Percentiles rank a stretch among this genome's conserved stretches.
These are phyloP conservation scores for Grifola frondosa DNA, from an alignment of 1,284 basidiomycete genomes.

Conservation along the genomic window DNA sequence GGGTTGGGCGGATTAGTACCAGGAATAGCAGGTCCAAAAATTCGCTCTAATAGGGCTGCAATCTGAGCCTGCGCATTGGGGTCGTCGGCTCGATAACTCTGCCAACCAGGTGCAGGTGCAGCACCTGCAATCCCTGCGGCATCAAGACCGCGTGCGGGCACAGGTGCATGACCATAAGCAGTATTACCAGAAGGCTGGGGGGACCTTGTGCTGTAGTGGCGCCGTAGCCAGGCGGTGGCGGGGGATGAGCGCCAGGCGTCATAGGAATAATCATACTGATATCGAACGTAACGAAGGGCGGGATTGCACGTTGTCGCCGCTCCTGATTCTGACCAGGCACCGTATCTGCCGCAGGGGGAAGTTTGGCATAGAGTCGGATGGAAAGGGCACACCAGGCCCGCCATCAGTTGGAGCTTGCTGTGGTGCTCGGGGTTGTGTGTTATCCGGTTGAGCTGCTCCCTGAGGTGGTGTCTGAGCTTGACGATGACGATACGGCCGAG, in stretches of 20 bases:
- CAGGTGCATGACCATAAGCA: no score
- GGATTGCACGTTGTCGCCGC: conserved; percentile 9
- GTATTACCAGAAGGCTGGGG: no score
- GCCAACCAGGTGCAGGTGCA: conserved; percentile 1
- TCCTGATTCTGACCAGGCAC: conserved; percentile 2
- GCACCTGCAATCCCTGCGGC: no score
- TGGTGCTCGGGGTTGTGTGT: neutral
- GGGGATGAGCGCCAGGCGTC: no score
- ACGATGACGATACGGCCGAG: conserved; percentile 13
- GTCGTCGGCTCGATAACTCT: neutral
- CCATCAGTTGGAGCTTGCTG: neutral
- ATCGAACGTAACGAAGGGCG: conserved; percentile 19
- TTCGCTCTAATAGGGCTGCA: no score
- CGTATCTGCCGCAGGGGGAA: neutral
- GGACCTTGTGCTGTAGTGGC: no score
- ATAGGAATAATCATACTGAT: conserved; percentile 20
- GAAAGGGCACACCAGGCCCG: no score
- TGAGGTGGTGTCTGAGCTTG: conserved; percentile 8
- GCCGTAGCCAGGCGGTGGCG: no score
- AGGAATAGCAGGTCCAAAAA: no score
- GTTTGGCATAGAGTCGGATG: no score
- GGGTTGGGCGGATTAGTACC: no score
- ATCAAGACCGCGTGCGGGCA: conserved; percentile 7
- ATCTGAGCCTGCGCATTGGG: no score
- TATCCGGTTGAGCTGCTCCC: conserved; percentile 2